phyloP scores from a whole-genome alignment of 768 basidiomycete genomes.

The Suillus subluteus region DNA sequence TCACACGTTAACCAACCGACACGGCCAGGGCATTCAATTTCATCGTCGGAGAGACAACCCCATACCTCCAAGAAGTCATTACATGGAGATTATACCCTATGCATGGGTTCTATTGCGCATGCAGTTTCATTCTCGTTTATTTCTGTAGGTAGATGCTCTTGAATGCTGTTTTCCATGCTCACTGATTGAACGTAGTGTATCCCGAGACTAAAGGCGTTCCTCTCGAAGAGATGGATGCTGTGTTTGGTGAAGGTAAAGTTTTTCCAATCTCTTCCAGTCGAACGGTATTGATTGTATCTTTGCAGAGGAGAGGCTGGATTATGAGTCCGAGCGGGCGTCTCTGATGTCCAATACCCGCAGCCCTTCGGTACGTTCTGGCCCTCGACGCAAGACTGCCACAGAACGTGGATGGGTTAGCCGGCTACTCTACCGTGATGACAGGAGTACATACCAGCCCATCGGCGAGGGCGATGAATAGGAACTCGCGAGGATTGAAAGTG shows the following conservation, averaged over 20 bases:
- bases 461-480: slow-evolving; percentile 55
- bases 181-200: slow-evolving; percentile 56
- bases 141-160: slow-evolving; percentile 55
- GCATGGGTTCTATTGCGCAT: slow-evolving; percentile 91
- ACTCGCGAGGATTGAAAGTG: slow-evolving; percentile 55
- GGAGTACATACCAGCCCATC: slow-evolving; percentile 52
- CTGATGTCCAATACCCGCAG: slow-evolving; percentile 45
- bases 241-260: slow-evolving; percentile 79
- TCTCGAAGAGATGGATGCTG: slow-evolving; percentile 88
- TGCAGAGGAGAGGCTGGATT: slow-evolving; percentile 63
- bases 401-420: slow-evolving; percentile 53
- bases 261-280: neutral
- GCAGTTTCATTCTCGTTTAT: slow-evolving; percentile 85
- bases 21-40: slow-evolving; percentile 75
- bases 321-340: slow-evolving; percentile 66
- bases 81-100: slow-evolving; percentile 93
- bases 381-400: slow-evolving; percentile 25
- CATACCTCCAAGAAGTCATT: slow-evolving; percentile 84
- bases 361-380: slow-evolving; percentile 35
- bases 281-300: slow-evolving; percentile 22
- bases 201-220: slow-evolving; percentile 88
- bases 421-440: slow-evolving; percentile 47
- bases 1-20: slow-evolving; percentile 18
- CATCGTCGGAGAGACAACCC: slow-evolving; percentile 86
- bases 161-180: slow-evolving; percentile 7